phyloP scores from a whole-genome alignment of 495 filamentous ascomycete genomes.

The Hypoxylon fuscum region DNA sequence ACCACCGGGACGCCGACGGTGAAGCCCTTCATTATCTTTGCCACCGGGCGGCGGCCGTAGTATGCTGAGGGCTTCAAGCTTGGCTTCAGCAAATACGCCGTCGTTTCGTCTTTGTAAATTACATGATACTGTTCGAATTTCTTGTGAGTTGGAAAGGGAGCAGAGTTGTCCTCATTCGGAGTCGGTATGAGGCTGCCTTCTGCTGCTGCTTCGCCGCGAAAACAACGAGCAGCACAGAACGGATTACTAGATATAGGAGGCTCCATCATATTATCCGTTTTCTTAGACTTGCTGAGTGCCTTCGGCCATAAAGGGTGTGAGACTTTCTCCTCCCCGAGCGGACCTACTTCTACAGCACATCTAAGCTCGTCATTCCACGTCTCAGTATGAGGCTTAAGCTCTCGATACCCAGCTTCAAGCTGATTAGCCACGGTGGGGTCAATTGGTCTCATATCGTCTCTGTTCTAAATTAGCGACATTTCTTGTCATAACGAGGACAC shows the following conservation, averaged over 20 bases:
- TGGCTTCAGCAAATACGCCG: conserved; percentile 83
- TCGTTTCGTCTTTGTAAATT: conserved; percentile 78
- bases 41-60: conserved; percentile 77
- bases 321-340: conserved; percentile 90
- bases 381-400: conserved; percentile 87
- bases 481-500: not conserved
- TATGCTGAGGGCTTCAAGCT: conserved; percentile 82
- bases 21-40: conserved; percentile 83
- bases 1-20: conserved; percentile 86
- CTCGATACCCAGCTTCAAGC: conserved; percentile 85
- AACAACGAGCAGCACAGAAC: conserved; percentile 63
- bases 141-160: conserved; percentile 41
- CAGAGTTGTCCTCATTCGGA: conserved; percentile 49
- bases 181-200: conserved; percentile 58
- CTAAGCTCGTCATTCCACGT: conserved; percentile 94
- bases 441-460: conserved; percentile 88
- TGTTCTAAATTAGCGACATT: conserved; percentile 25
- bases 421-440: conserved; percentile 90
- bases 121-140: conserved; percentile 76
- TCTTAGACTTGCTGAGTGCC: conserved; percentile 52
- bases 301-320: conserved; percentile 82
- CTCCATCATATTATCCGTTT: conserved; percentile 47
- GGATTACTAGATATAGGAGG: conserved; percentile 62
- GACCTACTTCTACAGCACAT: conserved; percentile 89
- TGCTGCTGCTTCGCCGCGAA: conserved; percentile 63